Percentiles rank a stretch among this genome's conserved stretches.
Evolutionary conservation across 164 flowering plant species (phyloP).

Genomic region (Brasenia schreberi): DNA sequence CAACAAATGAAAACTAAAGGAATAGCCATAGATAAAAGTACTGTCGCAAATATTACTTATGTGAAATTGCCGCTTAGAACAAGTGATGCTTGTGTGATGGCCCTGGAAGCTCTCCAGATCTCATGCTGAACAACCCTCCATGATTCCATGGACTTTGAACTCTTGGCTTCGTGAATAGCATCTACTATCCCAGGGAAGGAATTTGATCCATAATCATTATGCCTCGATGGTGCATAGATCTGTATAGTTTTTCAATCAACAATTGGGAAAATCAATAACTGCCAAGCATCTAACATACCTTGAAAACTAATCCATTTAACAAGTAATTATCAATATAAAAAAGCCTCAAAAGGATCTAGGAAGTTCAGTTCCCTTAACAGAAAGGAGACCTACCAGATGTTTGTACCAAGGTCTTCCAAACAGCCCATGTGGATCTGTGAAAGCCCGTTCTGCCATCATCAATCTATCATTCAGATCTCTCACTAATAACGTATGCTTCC

Average conservation of each 20-base stretch:
- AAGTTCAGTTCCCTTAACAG: not conserved
- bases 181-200: conserved; percentile 59
- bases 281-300: not conserved
- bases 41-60: conserved; percentile 9
- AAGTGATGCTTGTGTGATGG: conserved; percentile 41
- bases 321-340: not conserved
- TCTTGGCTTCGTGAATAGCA: conserved; percentile 42
- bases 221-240: conserved; percentile 56
- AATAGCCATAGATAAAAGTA: no score
- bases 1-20: not conserved
- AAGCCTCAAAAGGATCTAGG: not conserved
- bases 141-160: conserved; percentile 26
- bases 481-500: conserved; percentile 13
- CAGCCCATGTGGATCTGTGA: conserved; percentile 56
- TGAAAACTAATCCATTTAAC: not conserved
- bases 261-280: not conserved
- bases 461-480: conserved; percentile 62
- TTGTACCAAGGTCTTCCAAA: conserved; percentile 56
- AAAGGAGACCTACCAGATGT: conserved; percentile 47
- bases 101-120: conserved; percentile 68
- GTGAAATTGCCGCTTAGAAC: conserved; percentile 45
- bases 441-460: conserved; percentile 79
- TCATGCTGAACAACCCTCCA: conserved; percentile 57
- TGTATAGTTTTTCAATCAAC: conserved; percentile 9
- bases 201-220: conserved; percentile 52